These are phyloP conservation scores for Porpolomopsis calyptriformis DNA, from an alignment of 768 basidiomycete genomes.

Conservation along the genomic window DNA sequence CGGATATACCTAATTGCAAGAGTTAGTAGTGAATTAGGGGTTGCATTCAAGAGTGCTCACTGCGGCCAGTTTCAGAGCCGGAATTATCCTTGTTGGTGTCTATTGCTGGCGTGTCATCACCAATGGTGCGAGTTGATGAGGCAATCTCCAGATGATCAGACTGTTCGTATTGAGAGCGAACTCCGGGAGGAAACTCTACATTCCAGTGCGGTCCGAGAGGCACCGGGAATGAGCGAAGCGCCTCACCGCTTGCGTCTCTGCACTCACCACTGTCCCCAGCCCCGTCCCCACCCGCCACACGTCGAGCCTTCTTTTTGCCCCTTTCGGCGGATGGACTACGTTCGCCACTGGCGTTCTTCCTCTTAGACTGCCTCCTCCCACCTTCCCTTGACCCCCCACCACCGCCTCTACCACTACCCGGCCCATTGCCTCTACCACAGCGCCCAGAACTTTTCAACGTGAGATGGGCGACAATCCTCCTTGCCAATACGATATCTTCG, in stretches of 20 bases:
- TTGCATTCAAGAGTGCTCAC: conserved; percentile 2
- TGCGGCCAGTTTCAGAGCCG: conserved; percentile 3
- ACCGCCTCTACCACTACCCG: conserved; percentile 1
- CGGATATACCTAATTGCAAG: conserved; percentile 6
- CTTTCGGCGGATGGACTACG: conserved; percentile 1
- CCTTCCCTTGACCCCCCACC: background rate
- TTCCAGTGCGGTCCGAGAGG: conserved; percentile 3
- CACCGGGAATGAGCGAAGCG: conserved; percentile 1
- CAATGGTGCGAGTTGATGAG: background rate
- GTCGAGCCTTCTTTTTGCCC: conserved; percentile 1
- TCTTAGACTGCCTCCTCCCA: conserved; percentile 3
- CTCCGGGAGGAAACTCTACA: conserved; percentile 2
- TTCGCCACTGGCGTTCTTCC: conserved; percentile 3
- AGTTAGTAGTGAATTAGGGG: conserved; percentile 1
- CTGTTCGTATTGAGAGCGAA: conserved; percentile 1
- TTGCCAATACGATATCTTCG: conserved; percentile 3
- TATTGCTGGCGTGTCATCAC: conserved; percentile 2
- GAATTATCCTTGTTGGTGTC: background rate
- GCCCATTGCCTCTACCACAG: background rate
- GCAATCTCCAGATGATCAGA: conserved; percentile 2
- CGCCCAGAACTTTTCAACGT: background rate
- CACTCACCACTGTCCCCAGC: conserved; percentile 2
- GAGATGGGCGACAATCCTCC: background rate
- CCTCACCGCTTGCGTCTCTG: conserved; percentile 3
- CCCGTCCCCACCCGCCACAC: conserved; percentile 2